phyloP scores from a whole-genome alignment of 2,329 filamentous ascomycete genomes.

The Fusarium cyanostomum region DNA sequence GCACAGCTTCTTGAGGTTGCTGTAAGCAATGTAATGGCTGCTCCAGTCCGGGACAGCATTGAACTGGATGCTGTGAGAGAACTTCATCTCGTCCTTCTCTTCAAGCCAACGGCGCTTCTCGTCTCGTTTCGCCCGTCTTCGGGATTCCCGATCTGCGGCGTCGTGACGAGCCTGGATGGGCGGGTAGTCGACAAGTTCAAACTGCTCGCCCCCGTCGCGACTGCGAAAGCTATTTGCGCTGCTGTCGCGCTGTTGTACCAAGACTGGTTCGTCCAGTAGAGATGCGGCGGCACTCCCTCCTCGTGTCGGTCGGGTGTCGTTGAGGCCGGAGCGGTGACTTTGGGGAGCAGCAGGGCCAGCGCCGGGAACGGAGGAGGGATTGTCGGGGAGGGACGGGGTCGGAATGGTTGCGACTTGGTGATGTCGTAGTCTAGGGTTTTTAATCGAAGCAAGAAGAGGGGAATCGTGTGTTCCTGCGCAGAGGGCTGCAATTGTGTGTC shows the following conservation, averaged over 20 bases:
- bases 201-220: constrained; percentile 38
- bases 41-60: constrained; percentile 99
- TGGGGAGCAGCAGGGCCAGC: constrained; percentile 38
- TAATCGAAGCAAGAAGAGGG: constrained; percentile 1
- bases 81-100: constrained; percentile 93
- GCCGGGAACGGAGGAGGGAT: constrained; percentile 54
- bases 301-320: constrained; percentile 43
- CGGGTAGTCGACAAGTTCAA: constrained; percentile 56
- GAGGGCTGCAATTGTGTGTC: constrained; percentile 32
- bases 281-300: constrained; percentile 48
- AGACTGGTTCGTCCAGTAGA: constrained; percentile 16
- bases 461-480: constrained; percentile 20
- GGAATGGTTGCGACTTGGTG: constrained; percentile 49
- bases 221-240: constrained; percentile 3
- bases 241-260: constrained; percentile 9
- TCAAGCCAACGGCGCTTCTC: constrained; percentile 77
- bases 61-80: constrained; percentile 99
- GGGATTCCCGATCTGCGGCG: constrained; percentile 46
- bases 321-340: constrained; percentile 21
- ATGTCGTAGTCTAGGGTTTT: constrained; percentile 10
- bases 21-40: constrained; percentile 97
- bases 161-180: constrained; percentile 45
- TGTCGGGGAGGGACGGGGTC: constrained; percentile 38
- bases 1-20: constrained; percentile 97
- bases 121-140: constrained; percentile 57